These are phyloP conservation scores for Prunus yedoensis DNA, from an alignment of 331 rosid genomes.

Conservation along the genomic window DNA sequence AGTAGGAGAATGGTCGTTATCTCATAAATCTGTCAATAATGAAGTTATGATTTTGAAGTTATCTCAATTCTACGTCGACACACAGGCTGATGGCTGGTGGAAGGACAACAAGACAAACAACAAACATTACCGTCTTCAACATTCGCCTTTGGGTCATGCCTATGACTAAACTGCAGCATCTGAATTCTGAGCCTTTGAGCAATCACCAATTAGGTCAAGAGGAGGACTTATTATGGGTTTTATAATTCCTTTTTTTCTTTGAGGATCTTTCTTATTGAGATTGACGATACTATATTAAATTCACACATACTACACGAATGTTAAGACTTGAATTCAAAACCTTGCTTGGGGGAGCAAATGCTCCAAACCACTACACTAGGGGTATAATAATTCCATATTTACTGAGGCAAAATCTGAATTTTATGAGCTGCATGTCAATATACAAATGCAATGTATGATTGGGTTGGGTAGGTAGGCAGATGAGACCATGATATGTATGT, in stretches of 20 bases:
- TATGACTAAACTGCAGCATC: no score
- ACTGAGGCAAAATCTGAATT: background rate
- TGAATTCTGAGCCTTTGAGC: no score
- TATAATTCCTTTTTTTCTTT: no score
- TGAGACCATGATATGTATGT: background rate
- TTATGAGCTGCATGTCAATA: background rate
- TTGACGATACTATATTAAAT: no score
- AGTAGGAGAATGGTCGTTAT: constrained; percentile 12
- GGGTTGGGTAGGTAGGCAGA: background rate
- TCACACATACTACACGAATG: no score
- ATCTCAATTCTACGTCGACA: background rate
- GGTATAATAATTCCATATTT: no score
- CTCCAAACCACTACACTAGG: no score
- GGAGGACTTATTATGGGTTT: no score
- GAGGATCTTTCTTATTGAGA: no score
- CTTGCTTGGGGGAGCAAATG: no score
- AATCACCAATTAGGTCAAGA: no score
- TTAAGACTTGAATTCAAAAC: fast-evolving
- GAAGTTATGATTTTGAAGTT: no score
- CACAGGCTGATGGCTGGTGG: background rate
- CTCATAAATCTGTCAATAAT: background rate
- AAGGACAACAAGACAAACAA: background rate
- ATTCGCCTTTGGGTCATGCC: background rate
- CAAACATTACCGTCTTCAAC: background rate
- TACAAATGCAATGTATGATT: background rate